A percentile compares a stretch with the other conserved stretches of the same genome.
Conservation (phyloP, 768 basidiomycete genomes). For the Pisolithus marmoratus region DNA sequence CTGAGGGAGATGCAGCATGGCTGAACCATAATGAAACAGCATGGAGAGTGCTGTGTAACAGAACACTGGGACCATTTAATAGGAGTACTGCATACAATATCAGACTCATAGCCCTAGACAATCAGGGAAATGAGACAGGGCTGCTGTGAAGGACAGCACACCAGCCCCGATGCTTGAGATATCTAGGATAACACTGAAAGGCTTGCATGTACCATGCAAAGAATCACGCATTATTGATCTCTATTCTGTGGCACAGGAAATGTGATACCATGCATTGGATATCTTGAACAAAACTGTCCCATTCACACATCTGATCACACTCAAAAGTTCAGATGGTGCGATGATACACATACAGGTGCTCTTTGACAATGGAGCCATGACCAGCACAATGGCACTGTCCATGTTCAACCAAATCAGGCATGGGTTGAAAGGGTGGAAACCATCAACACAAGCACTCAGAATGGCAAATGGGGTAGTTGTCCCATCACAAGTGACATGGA, state of each 20-base stretch:
- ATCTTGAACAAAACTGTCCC: background rate
- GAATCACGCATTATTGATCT: background rate
- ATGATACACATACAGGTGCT: background rate
- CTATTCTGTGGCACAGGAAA: background rate
- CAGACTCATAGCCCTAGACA: background rate
- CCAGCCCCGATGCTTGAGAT: too few species aligned
- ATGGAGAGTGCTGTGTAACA: background rate
- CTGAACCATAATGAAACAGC: background rate
- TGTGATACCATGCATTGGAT: background rate
- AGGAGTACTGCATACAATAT: background rate
- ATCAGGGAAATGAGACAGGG: background rate
- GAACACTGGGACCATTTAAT: background rate
- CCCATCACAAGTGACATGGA: constrained; percentile 5
- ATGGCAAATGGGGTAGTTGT: constrained; percentile 28
- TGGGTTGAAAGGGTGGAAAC: background rate
- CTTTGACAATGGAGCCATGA: background rate
- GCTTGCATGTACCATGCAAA: background rate
- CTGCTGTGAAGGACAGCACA: background rate
- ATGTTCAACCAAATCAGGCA: background rate
- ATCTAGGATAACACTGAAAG: background rate
- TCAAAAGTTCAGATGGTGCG: background rate
- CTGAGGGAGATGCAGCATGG: background rate
- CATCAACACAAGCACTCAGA: constrained; percentile 9
- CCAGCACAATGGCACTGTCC: background rate
- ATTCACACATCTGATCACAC: background rate